A percentile compares a stretch with the other conserved stretches of the same genome.
Evolutionary conservation across 768 basidiomycete genomes (phyloP).

Genomic region (Fistulinella prunicolor): DNA sequence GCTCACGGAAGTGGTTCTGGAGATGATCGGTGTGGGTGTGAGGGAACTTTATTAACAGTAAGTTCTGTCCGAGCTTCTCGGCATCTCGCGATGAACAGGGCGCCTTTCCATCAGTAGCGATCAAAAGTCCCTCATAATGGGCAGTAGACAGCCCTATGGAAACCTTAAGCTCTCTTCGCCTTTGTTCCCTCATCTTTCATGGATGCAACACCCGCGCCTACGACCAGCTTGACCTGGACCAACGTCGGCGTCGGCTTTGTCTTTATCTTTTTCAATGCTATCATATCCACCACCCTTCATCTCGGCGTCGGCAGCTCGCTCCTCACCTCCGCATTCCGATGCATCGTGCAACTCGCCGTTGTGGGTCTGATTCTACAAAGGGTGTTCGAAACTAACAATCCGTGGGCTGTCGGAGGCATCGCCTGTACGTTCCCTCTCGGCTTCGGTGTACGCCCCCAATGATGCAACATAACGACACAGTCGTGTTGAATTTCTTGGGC

Average conservation of each 20-base stretch:
- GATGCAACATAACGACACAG: conserved; percentile 30
- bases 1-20: conserved; percentile 57
- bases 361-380: conserved; percentile 67
- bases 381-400: conserved; percentile 73
- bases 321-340: conserved; percentile 66
- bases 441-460: not conserved
- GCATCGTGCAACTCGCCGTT: conserved; percentile 74
- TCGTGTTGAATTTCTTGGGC: conserved; percentile 70
- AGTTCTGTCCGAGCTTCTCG: no score
- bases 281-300: conserved; percentile 59
- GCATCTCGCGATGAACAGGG: no score
- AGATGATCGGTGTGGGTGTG: no score
- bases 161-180: no score
- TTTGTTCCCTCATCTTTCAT: no score
- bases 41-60: no score
- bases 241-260: conserved; percentile 74
- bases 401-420: conserved; percentile 73
- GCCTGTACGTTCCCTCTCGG: conserved; percentile 49
- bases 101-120: no score
- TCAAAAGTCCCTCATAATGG: no score
- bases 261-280: conserved; percentile 72
- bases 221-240: conserved; percentile 51
- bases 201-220: conserved; percentile 26
- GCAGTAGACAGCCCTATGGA: no score
- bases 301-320: conserved; percentile 71